A percentile compares a stretch with the other conserved stretches of the same genome.
These are phyloP conservation scores for Gossypium thurberi DNA, from an alignment of 345 rosid genomes.

Conservation along the genomic window DNA sequence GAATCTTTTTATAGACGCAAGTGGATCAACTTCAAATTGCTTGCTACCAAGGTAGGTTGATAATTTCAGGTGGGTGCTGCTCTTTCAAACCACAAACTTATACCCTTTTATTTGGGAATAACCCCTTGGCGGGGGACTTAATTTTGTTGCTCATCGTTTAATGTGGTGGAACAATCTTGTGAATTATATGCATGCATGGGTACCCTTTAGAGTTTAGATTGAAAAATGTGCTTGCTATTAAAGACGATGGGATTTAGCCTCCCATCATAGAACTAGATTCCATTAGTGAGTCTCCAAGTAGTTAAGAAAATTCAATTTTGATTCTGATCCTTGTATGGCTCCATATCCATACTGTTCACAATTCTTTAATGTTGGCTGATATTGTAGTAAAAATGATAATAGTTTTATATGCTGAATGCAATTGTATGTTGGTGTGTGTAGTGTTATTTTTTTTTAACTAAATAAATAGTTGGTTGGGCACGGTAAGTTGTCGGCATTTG, in stretches of 20 bases:
- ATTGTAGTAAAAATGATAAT: background rate
- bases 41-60: constrained; percentile 73
- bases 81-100: constrained; percentile 24
- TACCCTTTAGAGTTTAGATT: background rate
- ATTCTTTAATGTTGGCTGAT: background rate
- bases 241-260: constrained; percentile 8
- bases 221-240: background rate
- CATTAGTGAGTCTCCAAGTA: background rate
- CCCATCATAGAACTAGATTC: background rate
- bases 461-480: background rate
- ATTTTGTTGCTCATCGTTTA: background rate
- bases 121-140: background rate
- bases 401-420: background rate
- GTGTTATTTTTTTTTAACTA: background rate
- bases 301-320: background rate
- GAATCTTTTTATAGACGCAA: constrained; percentile 67
- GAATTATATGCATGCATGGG: background rate
- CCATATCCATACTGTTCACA: background rate
- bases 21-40: constrained; percentile 59
- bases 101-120: background rate
- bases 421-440: background rate
- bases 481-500: background rate
- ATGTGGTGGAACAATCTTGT: background rate
- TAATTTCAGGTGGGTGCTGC: constrained; percentile 70
- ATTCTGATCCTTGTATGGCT: background rate